These are phyloP conservation scores for Fusarium verrucosum DNA, from an alignment of 2,329 filamentous ascomycete genomes.

Conservation along the genomic window DNA sequence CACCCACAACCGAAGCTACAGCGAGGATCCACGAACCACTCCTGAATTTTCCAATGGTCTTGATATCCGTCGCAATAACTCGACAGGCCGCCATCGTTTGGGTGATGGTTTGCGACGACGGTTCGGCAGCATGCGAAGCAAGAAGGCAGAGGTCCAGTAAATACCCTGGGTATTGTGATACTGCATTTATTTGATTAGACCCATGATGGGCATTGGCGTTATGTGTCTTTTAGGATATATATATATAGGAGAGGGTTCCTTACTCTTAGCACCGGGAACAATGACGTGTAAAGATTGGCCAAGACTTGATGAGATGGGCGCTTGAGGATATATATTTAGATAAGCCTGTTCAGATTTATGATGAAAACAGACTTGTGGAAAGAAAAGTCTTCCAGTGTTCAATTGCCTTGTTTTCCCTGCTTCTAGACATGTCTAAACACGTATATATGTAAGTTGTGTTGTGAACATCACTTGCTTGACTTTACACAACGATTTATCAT, in stretches of 20 bases:
- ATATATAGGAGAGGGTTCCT: neutral
- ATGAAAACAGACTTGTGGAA: conserved; percentile 1
- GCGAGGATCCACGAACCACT: conserved; percentile 47
- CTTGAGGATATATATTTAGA: conserved; percentile 8
- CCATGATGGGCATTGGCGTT: conserved; percentile 8
- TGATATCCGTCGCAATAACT: conserved; percentile 52
- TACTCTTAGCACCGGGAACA: neutral
- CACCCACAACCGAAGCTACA: conserved; percentile 57
- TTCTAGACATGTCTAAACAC: neutral
- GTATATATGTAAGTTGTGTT: neutral
- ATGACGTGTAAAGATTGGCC: conserved; percentile 12
- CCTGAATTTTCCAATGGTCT: conserved; percentile 37
- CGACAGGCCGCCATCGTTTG: conserved; percentile 54
- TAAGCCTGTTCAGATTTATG: conserved; percentile 1
- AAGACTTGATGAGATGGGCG: conserved; percentile 12
- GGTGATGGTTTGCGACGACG: conserved; percentile 63
- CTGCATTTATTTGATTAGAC: neutral
- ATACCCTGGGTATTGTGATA: neutral
- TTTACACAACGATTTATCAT: neutral
- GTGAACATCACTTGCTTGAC: neutral
- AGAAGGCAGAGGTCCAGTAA: conserved; percentile 46
- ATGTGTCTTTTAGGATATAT: neutral
- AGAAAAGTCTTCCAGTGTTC: conserved; percentile 1
- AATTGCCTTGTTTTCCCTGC: neutral
- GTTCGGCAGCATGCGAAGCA: conserved; percentile 62